phyloP scores from a whole-genome alignment of 108 stramenopile genomes.

The Stephanodiscus triporus region DNA sequence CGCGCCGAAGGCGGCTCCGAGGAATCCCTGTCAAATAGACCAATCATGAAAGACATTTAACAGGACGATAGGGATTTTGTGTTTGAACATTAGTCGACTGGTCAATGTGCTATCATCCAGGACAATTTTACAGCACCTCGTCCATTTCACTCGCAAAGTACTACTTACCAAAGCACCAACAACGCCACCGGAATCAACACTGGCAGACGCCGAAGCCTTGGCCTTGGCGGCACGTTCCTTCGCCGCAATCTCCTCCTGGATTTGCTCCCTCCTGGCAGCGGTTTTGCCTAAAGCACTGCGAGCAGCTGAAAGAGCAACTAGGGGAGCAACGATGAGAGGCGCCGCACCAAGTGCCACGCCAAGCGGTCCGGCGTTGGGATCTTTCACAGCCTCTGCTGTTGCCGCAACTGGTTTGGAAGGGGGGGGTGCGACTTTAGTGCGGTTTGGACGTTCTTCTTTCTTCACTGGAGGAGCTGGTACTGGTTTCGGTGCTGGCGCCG shows the following conservation, averaged over 20 bases:
- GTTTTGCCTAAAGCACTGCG: slow-evolving; percentile 64
- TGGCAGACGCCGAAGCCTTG: slow-evolving; percentile 55
- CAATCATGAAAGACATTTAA: background rate
- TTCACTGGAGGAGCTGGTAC: slow-evolving; percentile 6
- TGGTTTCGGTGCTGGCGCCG: slow-evolving; percentile 37
- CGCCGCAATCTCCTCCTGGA: slow-evolving; percentile 75
- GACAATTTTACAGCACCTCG: too few relatives aligned
- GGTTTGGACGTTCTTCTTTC: slow-evolving; percentile 12
- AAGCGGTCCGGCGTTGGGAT: slow-evolving; percentile 61
- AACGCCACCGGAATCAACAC: slow-evolving; percentile 69
- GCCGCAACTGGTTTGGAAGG: slow-evolving; percentile 22
- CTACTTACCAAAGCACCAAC: slow-evolving; percentile 69
- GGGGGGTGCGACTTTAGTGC: slow-evolving; percentile 25
- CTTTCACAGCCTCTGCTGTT: slow-evolving; percentile 26
- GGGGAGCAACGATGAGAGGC: slow-evolving; percentile 69
- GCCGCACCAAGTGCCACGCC: slow-evolving; percentile 85
- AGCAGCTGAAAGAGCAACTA: slow-evolving; percentile 67
- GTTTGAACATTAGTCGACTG: too few relatives aligned
- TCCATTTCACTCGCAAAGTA: background rate
- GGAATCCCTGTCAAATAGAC: slow-evolving; percentile 52
- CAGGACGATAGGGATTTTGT: too few relatives aligned
- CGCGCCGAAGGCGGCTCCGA: slow-evolving; percentile 69
- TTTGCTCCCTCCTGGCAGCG: slow-evolving; percentile 61
- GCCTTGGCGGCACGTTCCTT: slow-evolving; percentile 49
- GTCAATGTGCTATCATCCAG: too few relatives aligned